Evolutionary conservation across 2,329 filamentous ascomycete genomes (phyloP), one percentile per base, ranked within the genome.

Genomic region (Fusarium sp.): DNA sequence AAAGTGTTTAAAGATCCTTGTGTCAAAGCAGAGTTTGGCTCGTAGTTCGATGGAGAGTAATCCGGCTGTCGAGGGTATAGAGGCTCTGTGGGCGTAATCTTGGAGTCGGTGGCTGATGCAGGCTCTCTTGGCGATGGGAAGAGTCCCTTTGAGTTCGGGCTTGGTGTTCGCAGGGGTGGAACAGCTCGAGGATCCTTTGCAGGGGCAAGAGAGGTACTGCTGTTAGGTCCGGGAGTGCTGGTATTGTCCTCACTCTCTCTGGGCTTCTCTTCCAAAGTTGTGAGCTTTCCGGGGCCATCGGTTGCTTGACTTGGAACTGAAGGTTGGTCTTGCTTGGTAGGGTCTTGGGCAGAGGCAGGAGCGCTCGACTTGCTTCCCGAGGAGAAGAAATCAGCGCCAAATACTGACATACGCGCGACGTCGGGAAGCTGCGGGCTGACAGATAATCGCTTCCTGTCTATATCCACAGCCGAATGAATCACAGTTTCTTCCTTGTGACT

Each of bases 371-470:
- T 66, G 18, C 62, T 76, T 32, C 81, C 72, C 50, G 83, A 72
- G 10, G 85, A 84, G 69, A 91, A 90, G 48, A 91, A 83, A 66
- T 90, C 89, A 47, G 87, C 83, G 3, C 89, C 89, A 77, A 92
- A 92, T 3, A 85, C 84, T 47, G 90, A 92, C 82, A 91, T 83
- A 32, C 90, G 88, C 18, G 85, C 83, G 8, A 92, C 76, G 69
- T 89, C 85, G 15, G 90, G 90, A 24, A 92, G 83, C 70, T 88
- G 86, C 1, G 89, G 90, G 69, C 89, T 90, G 3, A 83, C 84
- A 3, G 88, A 90, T 44, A 83, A 82, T 22, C 84, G 80, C 13
- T 75, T 77, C 6, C 73, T 64, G 13, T 76, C 72, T 44, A 75
- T 69, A 8, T 76, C 75, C 22, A 42, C 35, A 14, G 69, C 45